Conservation (phyloP, 2,329 filamentous ascomycete genomes). For the Ophiostoma ulmi region DNA sequence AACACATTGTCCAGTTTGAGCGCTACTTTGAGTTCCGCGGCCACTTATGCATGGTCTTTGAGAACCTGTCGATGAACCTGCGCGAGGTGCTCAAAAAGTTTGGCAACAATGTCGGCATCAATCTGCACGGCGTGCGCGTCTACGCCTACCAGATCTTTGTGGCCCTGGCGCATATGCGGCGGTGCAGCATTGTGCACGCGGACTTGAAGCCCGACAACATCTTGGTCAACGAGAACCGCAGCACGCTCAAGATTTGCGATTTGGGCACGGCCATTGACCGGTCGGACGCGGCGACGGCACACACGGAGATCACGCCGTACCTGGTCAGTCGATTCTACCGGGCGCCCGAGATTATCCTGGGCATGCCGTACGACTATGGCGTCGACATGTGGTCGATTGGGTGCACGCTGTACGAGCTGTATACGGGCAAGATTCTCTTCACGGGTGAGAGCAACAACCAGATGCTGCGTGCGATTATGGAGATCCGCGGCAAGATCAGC, state of each 20-base stretch:
- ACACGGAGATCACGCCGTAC: conserved; percentile 86
- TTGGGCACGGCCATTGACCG: conserved; percentile 91
- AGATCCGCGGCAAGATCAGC: conserved; percentile 87
- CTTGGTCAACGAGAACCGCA: conserved; percentile 78
- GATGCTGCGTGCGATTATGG: conserved; percentile 95
- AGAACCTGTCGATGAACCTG: conserved; percentile 88
- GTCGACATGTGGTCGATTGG: conserved; percentile 98
- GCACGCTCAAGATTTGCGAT: conserved; percentile 89
- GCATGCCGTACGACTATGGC: conserved; percentile 90
- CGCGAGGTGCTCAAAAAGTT: conserved; percentile 94
- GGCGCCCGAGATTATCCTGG: conserved; percentile 92
- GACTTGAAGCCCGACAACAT: conserved; percentile 99
- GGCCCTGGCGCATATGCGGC: conserved; percentile 78
- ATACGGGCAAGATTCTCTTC: conserved; percentile 96
- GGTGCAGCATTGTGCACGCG: conserved; percentile 89
- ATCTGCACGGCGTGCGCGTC: conserved; percentile 75
- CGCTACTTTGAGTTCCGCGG: conserved; percentile 89
- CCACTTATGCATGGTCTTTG: conserved; percentile 94
- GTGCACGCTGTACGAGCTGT: conserved; percentile 93
- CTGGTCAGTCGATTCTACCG: conserved; percentile 96
- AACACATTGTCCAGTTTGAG: conserved; percentile 84
- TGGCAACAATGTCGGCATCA: conserved; percentile 88
- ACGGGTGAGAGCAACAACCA: conserved; percentile 95
- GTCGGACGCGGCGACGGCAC: conserved; percentile 65
- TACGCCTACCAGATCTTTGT: conserved; percentile 95